Percentiles rank a stretch among this genome's conserved stretches.
Conservation (phyloP, 225 moss, liverwort and hornwort species). For the Pseudisothecium myosuroides region DNA sequence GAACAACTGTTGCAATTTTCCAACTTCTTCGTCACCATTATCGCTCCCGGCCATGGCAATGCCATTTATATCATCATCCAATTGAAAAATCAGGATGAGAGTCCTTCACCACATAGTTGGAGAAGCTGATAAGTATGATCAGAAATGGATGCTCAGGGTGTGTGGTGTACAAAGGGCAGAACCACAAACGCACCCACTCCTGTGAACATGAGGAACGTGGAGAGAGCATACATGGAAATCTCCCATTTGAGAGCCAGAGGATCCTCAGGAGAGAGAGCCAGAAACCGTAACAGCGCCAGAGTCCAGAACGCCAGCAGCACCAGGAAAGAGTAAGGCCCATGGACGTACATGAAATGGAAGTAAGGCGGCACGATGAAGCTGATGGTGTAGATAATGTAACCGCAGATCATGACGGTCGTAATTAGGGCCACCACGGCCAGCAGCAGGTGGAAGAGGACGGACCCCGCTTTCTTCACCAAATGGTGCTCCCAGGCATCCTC, state of each 20-base stretch:
- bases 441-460: constrained; percentile 19
- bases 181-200: constrained; percentile 51
- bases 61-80: background rate
- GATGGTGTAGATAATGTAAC: constrained; percentile 52
- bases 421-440: constrained; percentile 32
- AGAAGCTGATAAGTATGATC: background rate
- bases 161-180: constrained; percentile 26
- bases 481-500: constrained; percentile 30
- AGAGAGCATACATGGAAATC: constrained; percentile 29
- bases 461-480: constrained; percentile 17
- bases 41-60: background rate
- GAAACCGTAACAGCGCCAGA: constrained; percentile 19
- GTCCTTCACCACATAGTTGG: background rate
- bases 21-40: background rate
- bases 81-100: background rate
- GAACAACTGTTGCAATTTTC: background rate
- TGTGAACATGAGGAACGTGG: constrained; percentile 46
- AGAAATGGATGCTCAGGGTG: background rate
- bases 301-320: constrained; percentile 29
- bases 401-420: constrained; percentile 40
- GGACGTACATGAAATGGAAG: constrained; percentile 46
- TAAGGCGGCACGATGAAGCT: constrained; percentile 54
- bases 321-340: constrained; percentile 51
- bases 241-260: constrained; percentile 40
- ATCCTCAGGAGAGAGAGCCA: constrained; percentile 22